Base-by-base conservation (phyloP, 1,284 basidiomycete species). In the Ustilago trichophora region DNA sequence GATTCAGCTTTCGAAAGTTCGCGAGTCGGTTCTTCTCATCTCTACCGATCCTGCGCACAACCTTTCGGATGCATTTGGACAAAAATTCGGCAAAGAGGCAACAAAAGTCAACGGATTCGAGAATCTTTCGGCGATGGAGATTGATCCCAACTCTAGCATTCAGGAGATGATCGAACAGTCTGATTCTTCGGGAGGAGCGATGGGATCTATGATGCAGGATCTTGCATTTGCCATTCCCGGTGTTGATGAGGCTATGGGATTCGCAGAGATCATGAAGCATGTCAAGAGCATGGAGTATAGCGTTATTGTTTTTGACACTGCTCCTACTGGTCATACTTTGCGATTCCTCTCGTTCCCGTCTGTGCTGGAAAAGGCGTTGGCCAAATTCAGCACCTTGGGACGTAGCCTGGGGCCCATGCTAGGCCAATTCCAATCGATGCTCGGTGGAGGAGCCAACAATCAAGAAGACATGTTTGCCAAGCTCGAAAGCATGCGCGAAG, bases 241-340 rank as follows among this genome's bases (percentile, higher is more conserved):
- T 84, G 95, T 99, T 1, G 95, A 99, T 80, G 95, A 99, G 83
- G 95, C 95, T 3, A 98, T 99, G 95, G 95, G 93, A 59, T 99
- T 99, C 76, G 96, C 95, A 0, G 95, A 99, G 83, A 96, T 99
- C 83, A 99, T 98, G 96, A 98, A 98, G 87, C 94, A 98, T 82
- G 96, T 99, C 83, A 98, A 98, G 84, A 96, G 92, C n/a, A 98
- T 98, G 95, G 89, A 98, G 83, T 99, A 96, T 85, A 94, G 92
- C 19, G 92, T 96, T 55, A 98, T 99, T 79, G 94, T 99, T 24
- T 99, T 99, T 79, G 95, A 99, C 82, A 99, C 95, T 1, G 95
- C 95, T 32, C 95, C 95, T 2, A 99, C 95, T 7, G 96, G 95
- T 3, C 95, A 99, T 83, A 99, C 95, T 0, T 86, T 98, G 6